These are phyloP conservation scores for Colletotrichum magnum DNA, from an alignment of 2,329 filamentous ascomycete genomes.

Conservation along the genomic window DNA sequence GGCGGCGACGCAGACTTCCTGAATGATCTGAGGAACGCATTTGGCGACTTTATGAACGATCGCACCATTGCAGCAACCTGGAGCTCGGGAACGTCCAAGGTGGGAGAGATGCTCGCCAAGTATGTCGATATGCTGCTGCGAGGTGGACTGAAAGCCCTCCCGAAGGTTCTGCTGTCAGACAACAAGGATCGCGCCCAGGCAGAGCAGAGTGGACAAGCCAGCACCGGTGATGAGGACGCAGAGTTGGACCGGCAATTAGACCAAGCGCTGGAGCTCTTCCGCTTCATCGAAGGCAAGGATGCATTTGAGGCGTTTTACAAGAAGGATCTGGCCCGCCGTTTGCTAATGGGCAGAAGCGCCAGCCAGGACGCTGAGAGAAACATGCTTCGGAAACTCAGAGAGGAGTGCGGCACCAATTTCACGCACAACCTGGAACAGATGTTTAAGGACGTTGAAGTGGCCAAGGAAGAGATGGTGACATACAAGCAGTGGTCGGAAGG, in stretches of 20 bases:
- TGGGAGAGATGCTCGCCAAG: conserved; percentile 98
- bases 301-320: conserved; percentile 99
- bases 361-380: conserved; percentile 95
- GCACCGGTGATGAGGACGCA: conserved; percentile 87
- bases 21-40: conserved; percentile 85
- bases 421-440: conserved; percentile 98
- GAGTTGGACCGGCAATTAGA: conserved; percentile 94
- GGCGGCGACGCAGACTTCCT: conserved; percentile 81
- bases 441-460: conserved; percentile 98
- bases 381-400: conserved; percentile 93
- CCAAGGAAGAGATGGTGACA: conserved; percentile 90
- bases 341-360: conserved; percentile 93
- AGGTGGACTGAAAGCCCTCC: conserved; percentile 87
- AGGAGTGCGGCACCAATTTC: conserved; percentile 93
- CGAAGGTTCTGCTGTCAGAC: conserved; percentile 76
- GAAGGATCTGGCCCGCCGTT: conserved; percentile 89
- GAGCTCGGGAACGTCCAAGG: conserved; percentile 89
- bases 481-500: conserved; percentile 76
- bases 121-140: conserved; percentile 92
- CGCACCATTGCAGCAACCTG: conserved; percentile 80
- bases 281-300: conserved; percentile 97
- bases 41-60: conserved; percentile 94
- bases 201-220: conserved; percentile 74
- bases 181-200: conserved; percentile 69
- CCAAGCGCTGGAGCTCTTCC: conserved; percentile 92